Evolutionary conservation across 148 eudicot species (phyloP), one percentile per base, ranked within the genome.

Genomic region (Talinum fruticosum): DNA sequence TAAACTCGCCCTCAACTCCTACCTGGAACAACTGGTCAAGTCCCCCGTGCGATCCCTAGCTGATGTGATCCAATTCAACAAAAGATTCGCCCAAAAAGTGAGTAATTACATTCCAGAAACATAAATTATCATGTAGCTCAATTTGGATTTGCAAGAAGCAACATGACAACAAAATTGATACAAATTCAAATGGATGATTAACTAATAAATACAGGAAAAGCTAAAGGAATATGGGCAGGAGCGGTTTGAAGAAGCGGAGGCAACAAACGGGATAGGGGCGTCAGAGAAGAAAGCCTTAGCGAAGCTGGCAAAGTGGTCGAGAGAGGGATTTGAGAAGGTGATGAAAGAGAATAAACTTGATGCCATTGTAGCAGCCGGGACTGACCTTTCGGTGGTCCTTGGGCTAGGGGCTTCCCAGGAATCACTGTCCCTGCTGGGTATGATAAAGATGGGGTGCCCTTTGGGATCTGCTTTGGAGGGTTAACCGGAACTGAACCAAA

Each of bases 321-420:
- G 53, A 49, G 80, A 87, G 12, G 88, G 91, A 21, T 82, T 90
- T 24, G 91, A 88, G 82, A 88, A 90, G 69, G 37, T 83, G 14
- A 87, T 90, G 89, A 69, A 28, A n/a, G 86, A 88, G 13, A 66
- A 85, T 8, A 37, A 85, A 51, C 62, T 90, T 23, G 91, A 90
- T 45, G 93, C 93, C 72, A 59, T 85, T 32, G 76, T 88, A 74
- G 79, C 82, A 24, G 81, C 84, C 0, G 82, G 76, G 1, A 70
- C 82, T 0, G 14, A 8, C 24, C 77, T 72, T 41, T 65, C 78
- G 1, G 21, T 73, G 6, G 75, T 88, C 33, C 71, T 85, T 24
- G 90, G 6, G 84, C 85, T n/a, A 89, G 91, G 49, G 94, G 94
- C 14, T 90, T 23, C 65, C 94, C 90, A 10, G 83, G 85, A 12